Evolutionary conservation across 352 stramenopile species (phyloP).

Genomic region (Phytopythium oedochilum): DNA sequence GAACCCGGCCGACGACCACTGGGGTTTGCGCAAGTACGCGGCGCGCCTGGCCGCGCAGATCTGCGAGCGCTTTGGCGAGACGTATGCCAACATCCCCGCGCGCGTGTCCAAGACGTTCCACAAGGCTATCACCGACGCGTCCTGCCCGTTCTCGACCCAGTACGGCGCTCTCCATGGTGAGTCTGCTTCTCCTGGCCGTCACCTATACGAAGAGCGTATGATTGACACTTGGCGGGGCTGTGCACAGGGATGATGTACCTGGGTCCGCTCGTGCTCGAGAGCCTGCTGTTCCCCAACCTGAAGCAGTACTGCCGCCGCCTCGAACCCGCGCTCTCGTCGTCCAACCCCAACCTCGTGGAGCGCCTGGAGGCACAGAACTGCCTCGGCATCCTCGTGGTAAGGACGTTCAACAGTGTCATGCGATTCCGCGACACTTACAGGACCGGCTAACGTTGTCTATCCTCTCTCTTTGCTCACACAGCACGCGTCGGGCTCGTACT

Average conservation of each 20-base stretch:
- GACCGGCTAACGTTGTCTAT: conserved; percentile 5
- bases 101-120: conserved; percentile 91
- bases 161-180: conserved; percentile 91
- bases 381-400: conserved; percentile 81
- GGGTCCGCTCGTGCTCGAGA: conserved; percentile 91
- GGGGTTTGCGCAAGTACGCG: conserved; percentile 85
- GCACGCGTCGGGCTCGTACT: conserved; percentile 78
- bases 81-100: conserved; percentile 91
- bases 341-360: conserved; percentile 75
- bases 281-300: conserved; percentile 89
- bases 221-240: background rate
- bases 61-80: conserved; percentile 80
- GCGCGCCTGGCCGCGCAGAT: conserved; percentile 81
- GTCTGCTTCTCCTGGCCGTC: background rate
- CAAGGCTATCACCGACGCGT: conserved; percentile 73
- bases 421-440: background rate
- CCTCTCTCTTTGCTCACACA: conserved; percentile 22
- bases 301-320: conserved; percentile 84
- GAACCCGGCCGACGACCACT: conserved; percentile 86
- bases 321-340: conserved; percentile 69
- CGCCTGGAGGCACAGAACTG: conserved; percentile 83
- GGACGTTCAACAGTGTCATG: background rate
- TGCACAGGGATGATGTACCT: conserved; percentile 79
- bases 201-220: background rate
- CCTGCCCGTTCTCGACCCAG: conserved; percentile 83